These are phyloP conservation scores for Globisporangium lucens DNA, from an alignment of 352 stramenopile genomes.

Conservation along the genomic window DNA sequence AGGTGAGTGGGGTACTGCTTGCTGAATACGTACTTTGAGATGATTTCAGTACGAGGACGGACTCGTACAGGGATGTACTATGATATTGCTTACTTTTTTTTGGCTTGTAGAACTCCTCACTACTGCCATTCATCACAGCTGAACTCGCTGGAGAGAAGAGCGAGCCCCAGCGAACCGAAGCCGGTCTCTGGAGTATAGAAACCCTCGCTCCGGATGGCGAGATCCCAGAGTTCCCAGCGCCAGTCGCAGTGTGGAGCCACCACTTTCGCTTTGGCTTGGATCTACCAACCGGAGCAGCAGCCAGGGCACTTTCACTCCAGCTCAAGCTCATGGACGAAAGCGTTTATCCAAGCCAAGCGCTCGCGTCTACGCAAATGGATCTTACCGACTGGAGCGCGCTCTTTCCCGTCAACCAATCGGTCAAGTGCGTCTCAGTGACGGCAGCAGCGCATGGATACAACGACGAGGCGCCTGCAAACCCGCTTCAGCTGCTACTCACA, in stretches of 20 bases:
- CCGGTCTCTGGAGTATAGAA: background rate
- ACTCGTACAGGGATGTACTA: background rate
- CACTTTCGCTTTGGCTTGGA: constrained; percentile 10
- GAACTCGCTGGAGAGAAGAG: background rate
- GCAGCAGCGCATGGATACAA: background rate
- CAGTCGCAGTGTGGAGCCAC: constrained; percentile 15
- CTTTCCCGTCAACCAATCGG: background rate
- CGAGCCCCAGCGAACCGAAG: background rate
- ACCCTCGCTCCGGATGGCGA: background rate
- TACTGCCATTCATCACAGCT: background rate
- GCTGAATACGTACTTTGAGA: background rate
- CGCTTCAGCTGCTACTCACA: background rate
- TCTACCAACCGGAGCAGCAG: background rate
- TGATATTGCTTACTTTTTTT: background rate
- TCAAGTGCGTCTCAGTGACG: constrained; percentile 2
- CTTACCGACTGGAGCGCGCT: background rate
- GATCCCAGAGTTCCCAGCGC: background rate
- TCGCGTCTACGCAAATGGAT: background rate
- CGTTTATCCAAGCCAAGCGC: background rate
- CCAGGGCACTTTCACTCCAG: background rate
- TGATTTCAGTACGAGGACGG: background rate
- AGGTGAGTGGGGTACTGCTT: background rate
- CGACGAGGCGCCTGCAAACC: no score
- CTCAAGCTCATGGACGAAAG: constrained; percentile 6
- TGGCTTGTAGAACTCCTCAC: background rate